These are phyloP conservation scores for Lagerstroemia fauriei DNA, from an alignment of 441 rosid species.

Conservation along the genomic window DNA sequence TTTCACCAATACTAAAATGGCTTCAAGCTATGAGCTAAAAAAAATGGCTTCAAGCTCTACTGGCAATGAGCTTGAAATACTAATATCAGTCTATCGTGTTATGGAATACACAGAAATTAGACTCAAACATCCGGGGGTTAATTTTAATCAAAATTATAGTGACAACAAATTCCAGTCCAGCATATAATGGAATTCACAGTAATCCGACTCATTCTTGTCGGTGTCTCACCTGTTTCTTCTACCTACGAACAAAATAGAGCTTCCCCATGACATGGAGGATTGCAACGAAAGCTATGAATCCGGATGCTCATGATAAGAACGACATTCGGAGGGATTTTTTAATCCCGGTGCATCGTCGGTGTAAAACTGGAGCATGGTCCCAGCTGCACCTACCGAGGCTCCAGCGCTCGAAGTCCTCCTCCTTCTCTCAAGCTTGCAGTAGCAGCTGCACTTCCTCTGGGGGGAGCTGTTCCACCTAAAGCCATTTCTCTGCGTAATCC, in stretches of 20 bases:
- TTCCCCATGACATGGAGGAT: conserved; percentile 78
- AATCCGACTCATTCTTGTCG: no score
- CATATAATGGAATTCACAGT: no score
- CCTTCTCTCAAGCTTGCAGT: conserved; percentile 75
- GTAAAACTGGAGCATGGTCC: conserved; percentile 86
- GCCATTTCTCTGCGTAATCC: conserved; percentile 46
- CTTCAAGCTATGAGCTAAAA: no score
- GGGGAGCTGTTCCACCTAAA: conserved; percentile 65
- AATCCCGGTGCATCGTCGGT: conserved; percentile 88
- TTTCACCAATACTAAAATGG: no score
- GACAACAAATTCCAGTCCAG: no score
- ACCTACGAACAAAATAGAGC: conserved; percentile 62
- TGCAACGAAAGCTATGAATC: conserved; percentile 84
- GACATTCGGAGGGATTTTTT: conserved; percentile 75
- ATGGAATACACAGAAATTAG: no score
- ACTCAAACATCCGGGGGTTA: no score
- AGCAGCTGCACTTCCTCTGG: conserved; percentile 84
- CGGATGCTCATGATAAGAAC: conserved; percentile 81
- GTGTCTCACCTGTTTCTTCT: conserved; percentile 11
- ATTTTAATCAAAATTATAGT: no score
- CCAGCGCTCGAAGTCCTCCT: conserved; percentile 65
- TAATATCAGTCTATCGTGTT: no score
- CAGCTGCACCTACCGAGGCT: conserved; percentile 72
- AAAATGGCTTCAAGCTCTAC: no score
- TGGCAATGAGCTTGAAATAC: no score